Percentiles rank a stretch among this genome's conserved stretches.
Conservation (phyloP, 176 grass and related monocot species). For the Cenchrus americanus region DNA sequence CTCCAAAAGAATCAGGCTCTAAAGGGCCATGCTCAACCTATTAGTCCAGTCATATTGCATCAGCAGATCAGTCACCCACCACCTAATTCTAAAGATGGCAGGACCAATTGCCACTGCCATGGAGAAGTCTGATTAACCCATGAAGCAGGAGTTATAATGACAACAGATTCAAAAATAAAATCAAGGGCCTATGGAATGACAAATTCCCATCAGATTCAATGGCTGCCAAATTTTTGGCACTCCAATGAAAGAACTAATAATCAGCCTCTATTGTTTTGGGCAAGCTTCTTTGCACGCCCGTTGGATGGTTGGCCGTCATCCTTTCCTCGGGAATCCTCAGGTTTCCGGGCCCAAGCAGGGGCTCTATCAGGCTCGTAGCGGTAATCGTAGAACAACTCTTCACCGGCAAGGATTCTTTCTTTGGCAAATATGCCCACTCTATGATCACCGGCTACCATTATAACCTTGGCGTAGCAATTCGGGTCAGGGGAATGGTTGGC, state of each 20-base stretch:
- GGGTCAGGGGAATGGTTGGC: conserved; percentile 97
- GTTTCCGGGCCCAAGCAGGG: conserved; percentile 90
- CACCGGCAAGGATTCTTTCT: conserved; percentile 78
- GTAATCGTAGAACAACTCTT: conserved; percentile 92
- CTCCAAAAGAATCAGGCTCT: not conserved
- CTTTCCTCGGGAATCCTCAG: conserved; percentile 62
- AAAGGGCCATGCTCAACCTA: not conserved
- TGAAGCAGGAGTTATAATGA: not conserved
- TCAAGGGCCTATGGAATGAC: conserved; percentile 21
- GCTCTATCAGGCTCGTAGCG: conserved; percentile 86
- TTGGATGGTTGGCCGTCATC: conserved; percentile 67
- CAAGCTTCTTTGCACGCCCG: conserved; percentile 91
- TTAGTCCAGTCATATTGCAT: conserved; percentile 11
- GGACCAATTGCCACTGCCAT: not conserved
- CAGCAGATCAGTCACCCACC: not conserved
- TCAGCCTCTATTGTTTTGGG: conserved; percentile 46
- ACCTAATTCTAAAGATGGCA: conserved; percentile 1
- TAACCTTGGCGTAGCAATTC: conserved; percentile 94
- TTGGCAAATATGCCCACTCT: conserved; percentile 98
- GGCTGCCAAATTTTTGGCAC: not conserved
- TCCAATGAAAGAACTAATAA: conserved; percentile 35
- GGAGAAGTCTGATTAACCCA: not conserved
- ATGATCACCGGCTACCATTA: conserved; percentile 95
- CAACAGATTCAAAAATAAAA: conserved; percentile 31
- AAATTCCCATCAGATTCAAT: conserved; percentile 14